Percentiles rank a stretch among this genome's conserved stretches.
These are phyloP conservation scores for Fusarium phyllophilum DNA, from an alignment of 2,329 filamentous ascomycete species.

Conservation along the genomic window DNA sequence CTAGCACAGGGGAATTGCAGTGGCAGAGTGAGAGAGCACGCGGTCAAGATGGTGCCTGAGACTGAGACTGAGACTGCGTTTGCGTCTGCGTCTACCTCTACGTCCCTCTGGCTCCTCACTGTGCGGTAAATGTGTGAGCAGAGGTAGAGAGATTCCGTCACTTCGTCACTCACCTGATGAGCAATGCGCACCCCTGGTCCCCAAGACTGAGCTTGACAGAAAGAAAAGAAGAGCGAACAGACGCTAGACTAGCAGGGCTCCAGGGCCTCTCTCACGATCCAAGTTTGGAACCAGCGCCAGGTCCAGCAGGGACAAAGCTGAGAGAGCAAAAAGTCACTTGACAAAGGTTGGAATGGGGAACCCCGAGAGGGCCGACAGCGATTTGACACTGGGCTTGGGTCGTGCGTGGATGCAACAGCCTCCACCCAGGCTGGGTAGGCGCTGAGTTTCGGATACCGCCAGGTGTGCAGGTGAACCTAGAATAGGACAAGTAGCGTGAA, in stretches of 20 bases:
- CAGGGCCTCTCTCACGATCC: constrained; percentile 26
- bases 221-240: not conserved
- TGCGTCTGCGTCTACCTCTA: not conserved
- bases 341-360: constrained; percentile 41
- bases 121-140: constrained; percentile 2
- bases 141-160: constrained; percentile 6
- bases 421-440: constrained; percentile 35
- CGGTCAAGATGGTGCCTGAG: constrained; percentile 39
- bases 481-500: constrained; percentile 33
- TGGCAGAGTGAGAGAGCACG: constrained; percentile 27
- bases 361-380: constrained; percentile 30
- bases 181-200: constrained; percentile 29
- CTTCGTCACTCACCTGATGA: constrained; percentile 40
- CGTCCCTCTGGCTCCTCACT: constrained; percentile 7
- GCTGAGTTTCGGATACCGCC: constrained; percentile 35
- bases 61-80: constrained; percentile 12
- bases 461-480: constrained; percentile 13
- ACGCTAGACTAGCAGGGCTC: constrained; percentile 19
- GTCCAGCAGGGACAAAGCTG: constrained; percentile 15
- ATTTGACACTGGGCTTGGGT: constrained; percentile 37
- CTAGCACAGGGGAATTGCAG: constrained; percentile 39
- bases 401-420: constrained; percentile 17
- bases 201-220: constrained; percentile 12
- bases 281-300: constrained; percentile 27
- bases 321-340: constrained; percentile 38